Evolutionary conservation across 192 early-diverging fungal species (phyloP), one percentile per base, ranked within the genome.

Genomic region (Coemansia sp.): DNA sequence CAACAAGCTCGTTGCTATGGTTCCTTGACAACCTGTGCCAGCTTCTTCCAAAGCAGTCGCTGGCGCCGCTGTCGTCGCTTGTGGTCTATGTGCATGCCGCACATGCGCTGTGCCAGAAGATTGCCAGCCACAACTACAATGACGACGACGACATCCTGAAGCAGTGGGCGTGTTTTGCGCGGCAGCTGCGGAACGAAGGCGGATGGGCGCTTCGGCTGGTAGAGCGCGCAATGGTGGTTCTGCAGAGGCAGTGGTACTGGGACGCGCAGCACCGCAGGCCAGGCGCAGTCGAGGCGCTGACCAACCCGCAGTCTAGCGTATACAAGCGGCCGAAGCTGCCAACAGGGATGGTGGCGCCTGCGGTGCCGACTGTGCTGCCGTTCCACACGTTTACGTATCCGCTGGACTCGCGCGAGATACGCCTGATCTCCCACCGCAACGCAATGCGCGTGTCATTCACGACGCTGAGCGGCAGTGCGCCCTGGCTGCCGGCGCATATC

Each of bases 381-480:
- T 97, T 96, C 84, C 94, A 96, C 76, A 95, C 94, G 0, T 97
- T 97, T 70, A 96, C 94, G 9, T 96, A 96, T 67, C 88, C 94
- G n/a, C 79, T 97, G 26, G 84, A 85, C 12, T 86, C 92, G 16
- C 87, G 89, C 57, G 93, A 95, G 82, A 84, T 96, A 12, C 90
- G 95, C 9, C 76, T 95, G 45, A 93, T 96, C 33, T 90, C 90
- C 34, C 89, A 94, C 71, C 84, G 94, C 51, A 95, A 95, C 56
- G 95, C 93, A 1, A 74, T 94, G 56, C 86, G 92, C 6, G 89
- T 95, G 39, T 86, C 92, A 20, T 91, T 92, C 48, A 84, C 88
- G 36, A 89, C 89, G n/a, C 76, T 87, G 30, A 71, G 79, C 49
- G 80, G 75, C 60, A 72, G 84, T 10, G 81, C 89, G 63, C 80